These are phyloP conservation scores for Boletellus deceptivus DNA, from an alignment of 1,284 basidiomycete genomes.

Conservation along the genomic window DNA sequence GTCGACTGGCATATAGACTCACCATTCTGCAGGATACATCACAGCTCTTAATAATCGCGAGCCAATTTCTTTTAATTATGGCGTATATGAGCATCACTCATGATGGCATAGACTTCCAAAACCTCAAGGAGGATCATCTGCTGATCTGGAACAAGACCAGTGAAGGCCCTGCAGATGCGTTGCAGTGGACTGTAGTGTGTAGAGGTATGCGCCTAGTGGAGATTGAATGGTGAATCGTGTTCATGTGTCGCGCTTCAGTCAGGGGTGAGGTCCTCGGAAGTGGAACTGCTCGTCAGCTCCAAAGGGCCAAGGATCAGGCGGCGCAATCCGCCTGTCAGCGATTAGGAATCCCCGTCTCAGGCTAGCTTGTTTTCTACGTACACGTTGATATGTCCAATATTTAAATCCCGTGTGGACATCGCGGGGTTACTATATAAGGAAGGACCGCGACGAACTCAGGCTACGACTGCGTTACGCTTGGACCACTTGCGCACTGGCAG, in stretches of 20 bases:
- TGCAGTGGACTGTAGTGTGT: constrained; percentile 51
- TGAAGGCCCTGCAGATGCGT: constrained; percentile 41
- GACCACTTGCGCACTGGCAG: too few relatives aligned
- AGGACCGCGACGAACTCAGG: background rate
- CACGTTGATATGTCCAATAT: constrained; percentile 5
- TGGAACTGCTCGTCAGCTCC: constrained; percentile 41
- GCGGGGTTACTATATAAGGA: constrained; percentile 36
- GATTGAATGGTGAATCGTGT: background rate
- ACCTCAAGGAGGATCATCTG: constrained; percentile 10
- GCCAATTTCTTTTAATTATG: constrained; percentile 15
- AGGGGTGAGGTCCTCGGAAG: constrained; percentile 45
- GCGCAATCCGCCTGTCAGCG: constrained; percentile 45
- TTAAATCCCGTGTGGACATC: constrained; percentile 5
- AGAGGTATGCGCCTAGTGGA: constrained; percentile 43
- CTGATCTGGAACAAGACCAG: constrained; percentile 42
- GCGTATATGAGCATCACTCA: background rate
- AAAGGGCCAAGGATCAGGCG: constrained; percentile 48
- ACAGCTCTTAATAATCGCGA: constrained; percentile 54
- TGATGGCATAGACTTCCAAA: constrained; percentile 37
- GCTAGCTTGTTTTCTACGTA: constrained; percentile 8
- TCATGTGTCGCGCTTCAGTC: constrained; percentile 37
- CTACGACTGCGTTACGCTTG: too few relatives aligned
- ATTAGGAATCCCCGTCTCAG: constrained; percentile 19
- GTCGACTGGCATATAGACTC: constrained; percentile 3
- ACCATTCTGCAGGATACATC: constrained; percentile 36